phyloP scores from a whole-genome alignment of 805 yeast species.

The Starmerella sp. region DNA sequence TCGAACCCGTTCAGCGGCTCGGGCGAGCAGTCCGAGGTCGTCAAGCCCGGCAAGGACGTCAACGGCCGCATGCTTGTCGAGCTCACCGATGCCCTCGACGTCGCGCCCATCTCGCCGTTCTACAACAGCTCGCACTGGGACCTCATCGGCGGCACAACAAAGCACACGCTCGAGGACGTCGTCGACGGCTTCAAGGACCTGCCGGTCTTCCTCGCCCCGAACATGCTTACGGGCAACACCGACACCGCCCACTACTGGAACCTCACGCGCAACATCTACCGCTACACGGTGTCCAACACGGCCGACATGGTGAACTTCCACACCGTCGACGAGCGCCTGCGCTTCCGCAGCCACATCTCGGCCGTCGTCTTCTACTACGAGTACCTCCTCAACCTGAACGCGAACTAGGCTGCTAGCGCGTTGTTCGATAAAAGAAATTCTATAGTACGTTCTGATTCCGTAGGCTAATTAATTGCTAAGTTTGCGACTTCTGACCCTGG shows the following conservation, averaged over 20 bases:
- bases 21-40: slow-evolving; percentile 31
- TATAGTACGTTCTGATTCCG: too few relatives aligned
- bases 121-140: slow-evolving; percentile 36
- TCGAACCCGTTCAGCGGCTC: slow-evolving; percentile 13
- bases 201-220: slow-evolving; percentile 41
- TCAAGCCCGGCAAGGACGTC: slow-evolving; percentile 30
- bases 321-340: slow-evolving; percentile 52
- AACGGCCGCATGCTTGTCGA: slow-evolving; percentile 28
- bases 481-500: background rate
- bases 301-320: slow-evolving; percentile 32
- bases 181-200: slow-evolving; percentile 4
- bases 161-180: slow-evolving; percentile 50
- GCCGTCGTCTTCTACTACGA: slow-evolving; percentile 28
- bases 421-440: too few relatives aligned
- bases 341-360: slow-evolving; percentile 44
- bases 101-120: slow-evolving; percentile 46
- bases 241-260: slow-evolving; percentile 61
- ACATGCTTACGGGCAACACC: slow-evolving; percentile 58
- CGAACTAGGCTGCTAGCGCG: background rate
- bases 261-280: slow-evolving; percentile 47
- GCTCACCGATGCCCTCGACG: slow-evolving; percentile 30
- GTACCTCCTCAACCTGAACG: slow-evolving; percentile 19
- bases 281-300: slow-evolving; percentile 31
- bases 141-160: slow-evolving; percentile 50
- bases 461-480: background rate